These are phyloP conservation scores for Spergularia bocconei DNA, from an alignment of 148 eudicot genomes.

Conservation along the genomic window DNA sequence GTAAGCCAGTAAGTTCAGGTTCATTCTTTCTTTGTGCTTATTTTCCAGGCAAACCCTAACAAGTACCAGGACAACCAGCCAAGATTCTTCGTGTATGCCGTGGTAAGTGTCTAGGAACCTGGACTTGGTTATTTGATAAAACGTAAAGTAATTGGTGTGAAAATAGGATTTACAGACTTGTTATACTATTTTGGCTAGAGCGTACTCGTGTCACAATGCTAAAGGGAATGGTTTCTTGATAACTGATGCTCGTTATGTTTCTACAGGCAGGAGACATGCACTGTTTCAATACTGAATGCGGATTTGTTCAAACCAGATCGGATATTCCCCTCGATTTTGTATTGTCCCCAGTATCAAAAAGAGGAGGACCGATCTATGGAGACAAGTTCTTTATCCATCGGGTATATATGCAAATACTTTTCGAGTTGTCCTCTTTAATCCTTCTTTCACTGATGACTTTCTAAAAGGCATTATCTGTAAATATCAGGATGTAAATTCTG, in stretches of 20 bases:
- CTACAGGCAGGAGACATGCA: slow-evolving; percentile 20
- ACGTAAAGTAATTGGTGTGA: too few species aligned
- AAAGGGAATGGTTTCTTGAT: too few species aligned
- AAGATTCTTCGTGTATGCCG: slow-evolving; percentile 17
- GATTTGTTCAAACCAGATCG: slow-evolving; percentile 10
- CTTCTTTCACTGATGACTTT: too few species aligned
- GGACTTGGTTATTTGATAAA: too few species aligned
- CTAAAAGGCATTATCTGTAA: not conserved
- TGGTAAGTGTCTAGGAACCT: not conserved
- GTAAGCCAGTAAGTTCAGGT: not conserved
- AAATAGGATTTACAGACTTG: too few species aligned
- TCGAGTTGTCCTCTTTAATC: too few species aligned
- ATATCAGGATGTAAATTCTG: slow-evolving; percentile 4
- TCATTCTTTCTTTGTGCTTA: not conserved
- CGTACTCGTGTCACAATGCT: too few species aligned
- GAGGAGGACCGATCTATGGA: not conserved
- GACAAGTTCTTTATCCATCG: slow-evolving; percentile 14
- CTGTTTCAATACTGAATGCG: slow-evolving; percentile 29
- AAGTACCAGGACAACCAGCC: not conserved
- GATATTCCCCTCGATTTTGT: slow-evolving; percentile 21
- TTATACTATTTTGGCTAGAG: too few species aligned
- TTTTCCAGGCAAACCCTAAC: not conserved
- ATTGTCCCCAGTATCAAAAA: not conserved
- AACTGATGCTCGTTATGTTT: too few species aligned
- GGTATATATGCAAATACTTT: slow-evolving; percentile 17